Conservation (phyloP, 2,329 filamentous ascomycete genomes). For the Colletotrichum sublineola region DNA sequence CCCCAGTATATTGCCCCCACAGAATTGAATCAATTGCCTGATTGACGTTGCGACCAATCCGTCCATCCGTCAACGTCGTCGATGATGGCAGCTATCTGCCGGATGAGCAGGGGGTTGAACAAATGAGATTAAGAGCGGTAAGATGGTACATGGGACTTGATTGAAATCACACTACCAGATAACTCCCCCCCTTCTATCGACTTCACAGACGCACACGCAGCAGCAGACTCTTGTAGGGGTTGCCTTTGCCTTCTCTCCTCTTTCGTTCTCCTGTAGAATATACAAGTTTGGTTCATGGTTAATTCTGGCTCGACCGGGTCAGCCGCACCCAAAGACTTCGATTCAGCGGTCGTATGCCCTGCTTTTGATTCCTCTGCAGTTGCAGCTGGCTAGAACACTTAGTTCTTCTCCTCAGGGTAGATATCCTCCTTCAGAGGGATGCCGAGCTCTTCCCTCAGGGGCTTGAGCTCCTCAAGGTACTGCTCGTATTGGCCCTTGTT, state of each 20-base stretch:
- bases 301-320: conserved; percentile 18
- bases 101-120: conserved; percentile 7
- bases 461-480: conserved; percentile 94
- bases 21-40: conserved; percentile 18
- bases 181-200: conserved; percentile 40
- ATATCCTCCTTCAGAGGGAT: conserved; percentile 92
- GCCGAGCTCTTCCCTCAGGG: conserved; percentile 92
- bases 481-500: conserved; percentile 97
- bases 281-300: conserved; percentile 49
- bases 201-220: conserved; percentile 28
- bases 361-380: neutral
- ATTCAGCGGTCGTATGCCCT: conserved; percentile 1
- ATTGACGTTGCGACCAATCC: neutral
- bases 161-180: conserved; percentile 39
- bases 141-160: conserved; percentile 40
- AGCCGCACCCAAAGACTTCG: conserved; percentile 27
- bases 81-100: neutral
- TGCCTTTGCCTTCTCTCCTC: conserved; percentile 31
- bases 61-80: neutral
- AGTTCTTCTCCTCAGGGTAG: conserved; percentile 77
- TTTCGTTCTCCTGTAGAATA: conserved; percentile 50
- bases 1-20: conserved; percentile 1
- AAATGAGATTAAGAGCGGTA: conserved; percentile 25
- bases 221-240: conserved; percentile 28
- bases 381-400: conserved; percentile 38